Conservation (phyloP, 176 grass and related monocot species). For the Dendrocalamus sinicus region DNA sequence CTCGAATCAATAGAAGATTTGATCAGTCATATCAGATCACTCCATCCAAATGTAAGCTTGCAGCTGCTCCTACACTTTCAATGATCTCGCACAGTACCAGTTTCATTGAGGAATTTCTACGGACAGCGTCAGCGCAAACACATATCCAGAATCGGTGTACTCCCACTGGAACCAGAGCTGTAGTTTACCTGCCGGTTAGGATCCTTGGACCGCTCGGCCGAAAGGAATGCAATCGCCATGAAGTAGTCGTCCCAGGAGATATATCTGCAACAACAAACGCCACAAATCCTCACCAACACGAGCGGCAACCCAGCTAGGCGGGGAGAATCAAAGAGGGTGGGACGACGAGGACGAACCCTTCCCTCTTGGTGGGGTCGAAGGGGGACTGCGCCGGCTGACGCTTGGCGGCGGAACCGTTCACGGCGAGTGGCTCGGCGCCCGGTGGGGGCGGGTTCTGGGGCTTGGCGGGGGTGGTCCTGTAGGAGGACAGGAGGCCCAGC, state of each 20-base stretch:
- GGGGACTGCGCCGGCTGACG: slow-evolving; percentile 50
- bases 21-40: neutral
- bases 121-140: slow-evolving; percentile 17
- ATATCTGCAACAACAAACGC: slow-evolving; percentile 61
- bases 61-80: neutral
- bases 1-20: neutral
- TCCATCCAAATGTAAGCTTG: slow-evolving; percentile 20
- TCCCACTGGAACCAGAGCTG: neutral
- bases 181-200: slow-evolving; percentile 82
- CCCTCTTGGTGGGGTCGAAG: slow-evolving; percentile 74
- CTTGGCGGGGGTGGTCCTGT: slow-evolving; percentile 14
- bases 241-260: slow-evolving; percentile 98
- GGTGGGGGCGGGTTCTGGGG: slow-evolving; percentile 14
- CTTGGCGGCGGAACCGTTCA: slow-evolving; percentile 47
- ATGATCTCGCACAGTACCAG: neutral
- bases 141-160: neutral
- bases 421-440: neutral
- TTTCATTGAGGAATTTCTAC: slow-evolving; percentile 44
- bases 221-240: slow-evolving; percentile 98
- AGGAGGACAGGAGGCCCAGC: slow-evolving; percentile 52
- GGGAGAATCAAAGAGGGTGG: neutral
- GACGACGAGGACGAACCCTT: slow-evolving; percentile 51
- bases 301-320: slow-evolving; percentile 16
- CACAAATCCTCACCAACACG: neutral
- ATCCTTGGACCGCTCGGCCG: slow-evolving; percentile 91